Conservation (phyloP, 1,139 yeast genomes). For the Yamadazyma diddensiae region DNA sequence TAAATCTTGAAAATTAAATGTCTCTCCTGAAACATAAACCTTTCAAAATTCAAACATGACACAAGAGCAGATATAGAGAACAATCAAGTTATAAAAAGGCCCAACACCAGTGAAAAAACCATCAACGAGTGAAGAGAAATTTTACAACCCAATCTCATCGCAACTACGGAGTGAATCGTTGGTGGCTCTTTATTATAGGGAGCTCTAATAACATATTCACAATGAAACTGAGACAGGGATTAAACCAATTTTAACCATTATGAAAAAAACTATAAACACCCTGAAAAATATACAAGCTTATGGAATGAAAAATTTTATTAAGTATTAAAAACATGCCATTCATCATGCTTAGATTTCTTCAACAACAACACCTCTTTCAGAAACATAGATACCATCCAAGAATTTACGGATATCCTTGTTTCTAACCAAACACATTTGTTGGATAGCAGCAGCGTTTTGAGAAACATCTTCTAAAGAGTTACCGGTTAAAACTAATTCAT, state of each 20-base stretch:
- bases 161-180: conserved; percentile 14
- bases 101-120: background rate
- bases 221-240: conserved; percentile 36
- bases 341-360: conserved; percentile 49
- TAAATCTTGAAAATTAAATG: background rate
- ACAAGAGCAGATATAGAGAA: background rate
- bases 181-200: conserved; percentile 56
- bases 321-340: conserved; percentile 1
- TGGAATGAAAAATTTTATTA: conserved; percentile 3
- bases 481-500: conserved; percentile 89
- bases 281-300: conserved; percentile 13
- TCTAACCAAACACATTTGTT: conserved; percentile 98
- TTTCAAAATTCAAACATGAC: background rate
- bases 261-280: conserved; percentile 29
- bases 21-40: too few species aligned
- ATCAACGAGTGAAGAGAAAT: conserved; percentile 1
- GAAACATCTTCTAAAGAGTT: conserved; percentile 98
- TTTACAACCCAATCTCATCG: conserved; percentile 12
- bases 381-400: conserved; percentile 99
- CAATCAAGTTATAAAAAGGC: conserved; percentile 5
- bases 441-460: conserved; percentile 97
- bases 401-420: conserved; percentile 99
- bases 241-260: conserved; percentile 28
- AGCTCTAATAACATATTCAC: conserved; percentile 49
- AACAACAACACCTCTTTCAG: conserved; percentile 88